Base-by-base conservation (phyloP, 805 yeast genomes). In the Kazachstania viticola region DNA sequence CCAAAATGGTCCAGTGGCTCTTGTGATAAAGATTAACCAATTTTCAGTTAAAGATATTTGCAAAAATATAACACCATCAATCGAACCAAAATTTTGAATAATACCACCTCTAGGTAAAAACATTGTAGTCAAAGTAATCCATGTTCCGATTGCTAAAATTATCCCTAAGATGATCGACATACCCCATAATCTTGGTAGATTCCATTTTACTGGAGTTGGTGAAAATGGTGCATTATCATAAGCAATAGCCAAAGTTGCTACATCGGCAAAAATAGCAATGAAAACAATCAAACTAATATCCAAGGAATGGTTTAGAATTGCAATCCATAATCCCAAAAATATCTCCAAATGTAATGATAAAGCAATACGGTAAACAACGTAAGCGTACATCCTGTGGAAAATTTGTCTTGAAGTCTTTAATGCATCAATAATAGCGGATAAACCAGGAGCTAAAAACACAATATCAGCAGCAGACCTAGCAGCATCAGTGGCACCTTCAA, bases 1-100 rank as follows among this genome's bases (percentile, higher is more conserved):
- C 95, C 95, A 85, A 91, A 85, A 85, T 58, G 95, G 95, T 71
- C 95, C 95, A 62, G 75, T 80, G 59, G 95, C 94, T 73, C 95
- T 79, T 56, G 95, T 84, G 60, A 85, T 71, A 81, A 84, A 84
- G 71, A 84, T 84, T 65, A 84, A 77, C 95, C 95, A 84, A 72
- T 85, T 84, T 72, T 84, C 95, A 62, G 95, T 83, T 61, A 84
- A 75, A 38, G 95, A 81, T 58, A 84, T 84, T 70, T 84, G 84
- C 69, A 84, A 74, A 79, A 84, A 84, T 67, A 84, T 67, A 56
- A 85, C 79, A 75, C 95, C 91, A 58, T 84, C 95, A 49, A 79
- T 66, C 48, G 87, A 72, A 78, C 95, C 95, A 65, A 82, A 85
- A 79, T 84, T 83, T 67, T 84, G 95, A 62, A 85, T 75, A 58